A percentile compares a stretch with the other conserved stretches of the same genome.
phyloP scores from a whole-genome alignment of 2,329 filamentous ascomycete species.

The Botrytis fragariae region DNA sequence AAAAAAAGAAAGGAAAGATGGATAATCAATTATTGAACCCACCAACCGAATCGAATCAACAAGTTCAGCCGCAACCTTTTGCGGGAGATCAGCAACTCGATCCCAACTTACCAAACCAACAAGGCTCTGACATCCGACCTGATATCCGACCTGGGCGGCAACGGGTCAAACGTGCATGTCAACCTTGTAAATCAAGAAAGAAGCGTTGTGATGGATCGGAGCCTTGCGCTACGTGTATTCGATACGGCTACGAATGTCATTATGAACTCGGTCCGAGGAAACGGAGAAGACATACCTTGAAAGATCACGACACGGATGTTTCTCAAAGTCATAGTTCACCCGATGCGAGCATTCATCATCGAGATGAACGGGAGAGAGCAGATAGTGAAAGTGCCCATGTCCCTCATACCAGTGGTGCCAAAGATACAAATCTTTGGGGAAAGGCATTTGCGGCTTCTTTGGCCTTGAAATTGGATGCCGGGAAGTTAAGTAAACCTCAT shows the following conservation, averaged over 20 bases:
- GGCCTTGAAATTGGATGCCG: slow-evolving; percentile 17
- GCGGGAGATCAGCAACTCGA: slow-evolving; percentile 5
- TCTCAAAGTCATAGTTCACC: slow-evolving; percentile 19
- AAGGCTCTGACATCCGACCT: slow-evolving; percentile 17
- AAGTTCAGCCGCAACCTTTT: not conserved
- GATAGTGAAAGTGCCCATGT: slow-evolving; percentile 8
- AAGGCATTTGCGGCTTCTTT: slow-evolving; percentile 17
- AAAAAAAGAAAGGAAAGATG: not conserved
- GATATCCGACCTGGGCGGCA: slow-evolving; percentile 19
- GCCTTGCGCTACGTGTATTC: slow-evolving; percentile 17
- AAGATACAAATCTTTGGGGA: slow-evolving; percentile 13
- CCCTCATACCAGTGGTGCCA: not conserved
- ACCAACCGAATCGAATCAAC: not conserved
- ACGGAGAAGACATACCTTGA: slow-evolving; percentile 11
- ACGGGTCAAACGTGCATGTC: slow-evolving; percentile 21
- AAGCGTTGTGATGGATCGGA: slow-evolving; percentile 19
- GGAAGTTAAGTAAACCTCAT: slow-evolving; percentile 35
- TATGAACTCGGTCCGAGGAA: slow-evolving; percentile 17
- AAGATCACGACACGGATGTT: slow-evolving; percentile 16
- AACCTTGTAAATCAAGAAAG: slow-evolving; percentile 21
- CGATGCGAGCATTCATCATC: slow-evolving; percentile 7
- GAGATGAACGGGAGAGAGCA: slow-evolving; percentile 15
- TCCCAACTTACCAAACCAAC: not conserved
- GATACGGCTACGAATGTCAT: slow-evolving; percentile 18
- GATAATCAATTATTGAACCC: slow-evolving; percentile 1